Conservation (phyloP, 2,329 filamentous ascomycete genomes). For the Trichoderma hamatum region DNA sequence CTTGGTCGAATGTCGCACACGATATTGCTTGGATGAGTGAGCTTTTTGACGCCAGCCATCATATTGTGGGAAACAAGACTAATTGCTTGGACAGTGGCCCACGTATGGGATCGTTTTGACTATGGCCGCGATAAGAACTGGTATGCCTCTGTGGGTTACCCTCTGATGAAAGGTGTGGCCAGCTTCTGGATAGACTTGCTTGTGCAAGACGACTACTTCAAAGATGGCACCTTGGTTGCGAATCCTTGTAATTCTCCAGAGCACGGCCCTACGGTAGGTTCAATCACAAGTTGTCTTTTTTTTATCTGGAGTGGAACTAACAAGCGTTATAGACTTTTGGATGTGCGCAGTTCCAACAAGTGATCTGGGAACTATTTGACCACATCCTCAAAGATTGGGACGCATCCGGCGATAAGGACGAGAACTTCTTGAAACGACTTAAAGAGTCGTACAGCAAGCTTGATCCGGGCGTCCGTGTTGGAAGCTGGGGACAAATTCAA, state of each 20-base stretch:
- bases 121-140: conserved; percentile 54
- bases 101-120: conserved; percentile 60
- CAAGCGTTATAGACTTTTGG: conserved; percentile 46
- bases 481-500: conserved; percentile 27
- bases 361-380: conserved; percentile 50
- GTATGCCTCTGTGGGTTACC: conserved; percentile 54
- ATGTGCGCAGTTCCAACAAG: conserved; percentile 57
- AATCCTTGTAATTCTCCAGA: conserved; percentile 63
- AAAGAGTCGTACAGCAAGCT: conserved; percentile 8
- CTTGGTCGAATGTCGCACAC: conserved; percentile 18
- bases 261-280: conserved; percentile 48
- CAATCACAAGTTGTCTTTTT: neutral
- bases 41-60: neutral
- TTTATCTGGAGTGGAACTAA: neutral
- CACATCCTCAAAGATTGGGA: conserved; percentile 39
- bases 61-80: neutral
- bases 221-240: conserved; percentile 56
- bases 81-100: conserved; percentile 44
- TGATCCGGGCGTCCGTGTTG: conserved; percentile 22
- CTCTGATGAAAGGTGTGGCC: conserved; percentile 55
- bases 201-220: conserved; percentile 51
- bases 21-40: conserved; percentile 43
- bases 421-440: conserved; percentile 41
- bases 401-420: conserved; percentile 34
- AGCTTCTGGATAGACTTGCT: conserved; percentile 60